phyloP scores from a whole-genome alignment of 345 rosid genomes.

The Euphorbia lathyris region DNA sequence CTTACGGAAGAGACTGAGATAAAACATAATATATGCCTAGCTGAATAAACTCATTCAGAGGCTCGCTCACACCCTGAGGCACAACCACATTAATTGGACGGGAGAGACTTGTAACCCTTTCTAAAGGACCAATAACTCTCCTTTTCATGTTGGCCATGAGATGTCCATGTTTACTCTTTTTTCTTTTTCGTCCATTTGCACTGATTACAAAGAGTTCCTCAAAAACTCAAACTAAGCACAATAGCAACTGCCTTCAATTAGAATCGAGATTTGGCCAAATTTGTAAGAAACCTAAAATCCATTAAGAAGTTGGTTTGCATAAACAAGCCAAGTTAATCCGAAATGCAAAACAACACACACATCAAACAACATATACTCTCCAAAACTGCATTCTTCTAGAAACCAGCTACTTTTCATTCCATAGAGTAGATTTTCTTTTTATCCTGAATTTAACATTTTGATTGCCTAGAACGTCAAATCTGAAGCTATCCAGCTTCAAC shows the following conservation, averaged over 20 bases:
- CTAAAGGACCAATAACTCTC: neutral
- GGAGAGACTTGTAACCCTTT: neutral
- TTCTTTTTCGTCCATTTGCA: neutral
- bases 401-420: neutral
- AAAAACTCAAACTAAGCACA: neutral
- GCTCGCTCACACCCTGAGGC: neutral
- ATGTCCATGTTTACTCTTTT: neutral
- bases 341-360: no score
- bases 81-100: neutral
- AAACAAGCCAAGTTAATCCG: neutral
- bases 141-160: neutral
- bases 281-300: neutral
- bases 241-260: neutral
- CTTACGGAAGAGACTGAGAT: no score
- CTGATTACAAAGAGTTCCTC: neutral
- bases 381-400: neutral
- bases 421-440: neutral
- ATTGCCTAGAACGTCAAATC: neutral
- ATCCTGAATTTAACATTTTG: neutral
- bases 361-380: neutral
- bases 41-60: neutral
- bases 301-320: neutral
- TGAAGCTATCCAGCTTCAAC: neutral
- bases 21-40: no score
- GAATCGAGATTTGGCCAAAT: neutral